phyloP scores from a whole-genome alignment of 2,329 filamentous ascomycete genomes.

The Spiromastix sp. region DNA sequence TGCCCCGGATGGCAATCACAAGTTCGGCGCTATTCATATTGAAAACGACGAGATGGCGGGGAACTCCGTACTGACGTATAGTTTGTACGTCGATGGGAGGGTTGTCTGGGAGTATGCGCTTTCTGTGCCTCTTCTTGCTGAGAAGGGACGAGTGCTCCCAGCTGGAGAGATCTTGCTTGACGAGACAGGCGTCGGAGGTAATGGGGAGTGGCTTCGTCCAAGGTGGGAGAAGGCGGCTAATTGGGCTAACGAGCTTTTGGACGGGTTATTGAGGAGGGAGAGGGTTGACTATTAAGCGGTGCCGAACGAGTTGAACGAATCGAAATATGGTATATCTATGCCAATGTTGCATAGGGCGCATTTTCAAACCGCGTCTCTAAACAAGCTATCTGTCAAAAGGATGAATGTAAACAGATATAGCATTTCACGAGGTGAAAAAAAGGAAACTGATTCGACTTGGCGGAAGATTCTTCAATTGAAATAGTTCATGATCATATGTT shows the following conservation, averaged over 20 bases:
- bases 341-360: no score
- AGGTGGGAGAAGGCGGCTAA: constrained; percentile 13
- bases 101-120: constrained; percentile 58
- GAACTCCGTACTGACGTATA: constrained; percentile 63
- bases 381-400: no score
- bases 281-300: background rate
- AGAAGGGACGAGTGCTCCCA: constrained; percentile 12
- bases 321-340: no score
- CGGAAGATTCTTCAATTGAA: no score
- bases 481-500: no score
- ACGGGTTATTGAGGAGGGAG: constrained; percentile 1
- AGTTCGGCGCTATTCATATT: constrained; percentile 78
- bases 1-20: constrained; percentile 72
- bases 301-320: no score
- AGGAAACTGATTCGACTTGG: no score
- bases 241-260: constrained; percentile 3
- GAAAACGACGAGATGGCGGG: constrained; percentile 46
- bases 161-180: constrained; percentile 26
- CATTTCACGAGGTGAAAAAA: no score
- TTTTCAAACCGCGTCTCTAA: no score
- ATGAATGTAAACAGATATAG: no score
- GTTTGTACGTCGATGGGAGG: constrained; percentile 69
- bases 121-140: constrained; percentile 22
- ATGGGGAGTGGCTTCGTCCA: background rate
- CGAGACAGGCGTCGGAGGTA: constrained; percentile 1